These are phyloP conservation scores for Phytophthora sojae DNA, from an alignment of 352 stramenopile species.

Conservation along the genomic window DNA sequence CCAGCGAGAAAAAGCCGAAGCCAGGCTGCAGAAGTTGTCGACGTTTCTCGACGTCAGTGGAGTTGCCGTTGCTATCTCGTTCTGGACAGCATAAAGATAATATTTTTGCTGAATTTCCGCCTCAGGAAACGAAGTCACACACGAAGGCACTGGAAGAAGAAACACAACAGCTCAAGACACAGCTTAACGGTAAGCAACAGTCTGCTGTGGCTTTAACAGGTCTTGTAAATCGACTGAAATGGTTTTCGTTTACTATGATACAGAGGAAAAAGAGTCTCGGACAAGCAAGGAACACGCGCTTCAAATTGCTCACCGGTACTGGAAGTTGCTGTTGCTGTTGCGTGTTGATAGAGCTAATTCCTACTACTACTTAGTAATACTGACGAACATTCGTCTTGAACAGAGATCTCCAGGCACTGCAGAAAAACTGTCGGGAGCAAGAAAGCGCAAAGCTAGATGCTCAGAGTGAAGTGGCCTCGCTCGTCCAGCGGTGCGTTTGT, in stretches of 20 bases:
- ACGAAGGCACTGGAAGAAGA: conserved; percentile 47
- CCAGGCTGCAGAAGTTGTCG: conserved; percentile 38
- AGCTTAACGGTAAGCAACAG: conserved; percentile 44
- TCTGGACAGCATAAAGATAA: not conserved
- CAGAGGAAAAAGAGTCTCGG: conserved; percentile 32
- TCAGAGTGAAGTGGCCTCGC: conserved; percentile 31
- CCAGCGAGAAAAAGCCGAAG: conserved; percentile 54
- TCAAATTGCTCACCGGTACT: conserved; percentile 38
- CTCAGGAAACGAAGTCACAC: conserved; percentile 50
- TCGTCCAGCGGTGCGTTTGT: conserved; percentile 31
- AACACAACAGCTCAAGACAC: conserved; percentile 35
- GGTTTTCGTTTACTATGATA: not conserved
- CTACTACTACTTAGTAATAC: not conserved
- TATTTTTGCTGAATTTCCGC: conserved; percentile 2
- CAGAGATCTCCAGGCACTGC: conserved; percentile 34
- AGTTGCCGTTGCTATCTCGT: not conserved
- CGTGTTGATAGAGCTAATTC: not conserved
- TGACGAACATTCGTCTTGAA: not conserved
- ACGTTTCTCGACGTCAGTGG: conserved; percentile 47
- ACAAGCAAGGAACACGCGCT: conserved; percentile 37
- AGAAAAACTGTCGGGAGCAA: conserved; percentile 40
- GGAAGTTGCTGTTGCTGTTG: not conserved
- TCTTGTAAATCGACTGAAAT: not conserved
- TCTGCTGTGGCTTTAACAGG: not conserved
- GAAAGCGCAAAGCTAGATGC: conserved; percentile 39